These are phyloP conservation scores for Citrullus amarus DNA, from an alignment of 306 rosid genomes.

Conservation along the genomic window DNA sequence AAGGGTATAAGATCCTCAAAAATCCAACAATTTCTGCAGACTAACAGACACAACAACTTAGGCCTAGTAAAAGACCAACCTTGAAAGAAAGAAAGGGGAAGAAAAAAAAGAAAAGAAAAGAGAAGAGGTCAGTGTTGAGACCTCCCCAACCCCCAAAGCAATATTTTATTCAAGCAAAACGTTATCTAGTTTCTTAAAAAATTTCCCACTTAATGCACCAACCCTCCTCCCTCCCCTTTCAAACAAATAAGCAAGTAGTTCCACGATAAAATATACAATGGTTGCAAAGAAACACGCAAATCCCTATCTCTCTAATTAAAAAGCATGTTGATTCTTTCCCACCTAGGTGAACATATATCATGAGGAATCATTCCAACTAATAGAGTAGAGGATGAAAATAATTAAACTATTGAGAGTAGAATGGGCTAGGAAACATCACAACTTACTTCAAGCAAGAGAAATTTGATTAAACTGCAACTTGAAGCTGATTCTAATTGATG, in stretches of 20 bases:
- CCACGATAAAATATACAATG: background rate
- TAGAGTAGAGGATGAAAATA: background rate
- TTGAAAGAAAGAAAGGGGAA: too few relatives aligned
- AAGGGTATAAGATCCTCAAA: too few relatives aligned
- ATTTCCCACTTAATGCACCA: background rate
- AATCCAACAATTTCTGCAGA: too few relatives aligned
- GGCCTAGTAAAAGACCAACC: too few relatives aligned
- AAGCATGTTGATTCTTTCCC: background rate
- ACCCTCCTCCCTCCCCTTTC: background rate
- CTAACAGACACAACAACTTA: too few relatives aligned
- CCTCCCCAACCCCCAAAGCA: too few relatives aligned
- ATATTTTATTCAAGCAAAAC: too few relatives aligned
- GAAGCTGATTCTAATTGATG: slow-evolving; percentile 54
- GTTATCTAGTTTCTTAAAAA: background rate
- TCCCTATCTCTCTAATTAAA: background rate
- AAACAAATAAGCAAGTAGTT: background rate
- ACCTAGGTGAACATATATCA: background rate
- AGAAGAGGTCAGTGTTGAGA: too few relatives aligned
- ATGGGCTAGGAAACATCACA: slow-evolving; percentile 8
- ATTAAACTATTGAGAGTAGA: background rate
- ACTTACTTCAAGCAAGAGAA: slow-evolving; percentile 70
- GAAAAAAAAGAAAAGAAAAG: too few relatives aligned
- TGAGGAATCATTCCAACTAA: background rate
- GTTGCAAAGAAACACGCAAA: background rate
- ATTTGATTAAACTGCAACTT: slow-evolving; percentile 42